Evolutionary conservation across 495 filamentous ascomycete species (phyloP).

Genomic region (Neurospora discreta): DNA sequence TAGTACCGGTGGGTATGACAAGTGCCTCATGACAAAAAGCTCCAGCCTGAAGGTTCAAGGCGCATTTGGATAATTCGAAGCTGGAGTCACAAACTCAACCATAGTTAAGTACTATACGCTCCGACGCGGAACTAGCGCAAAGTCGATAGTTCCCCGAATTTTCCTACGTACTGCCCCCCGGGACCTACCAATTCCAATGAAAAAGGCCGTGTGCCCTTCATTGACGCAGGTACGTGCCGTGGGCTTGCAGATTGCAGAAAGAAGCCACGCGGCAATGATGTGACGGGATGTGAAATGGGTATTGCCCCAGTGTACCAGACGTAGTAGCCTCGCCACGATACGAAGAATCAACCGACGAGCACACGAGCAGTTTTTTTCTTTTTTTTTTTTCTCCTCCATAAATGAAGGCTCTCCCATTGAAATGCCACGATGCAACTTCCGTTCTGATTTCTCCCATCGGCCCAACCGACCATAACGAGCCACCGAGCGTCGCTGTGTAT

Average conservation of each 20-base stretch:
- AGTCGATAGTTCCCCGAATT: background rate
- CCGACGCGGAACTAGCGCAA: background rate
- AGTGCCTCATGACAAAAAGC: background rate
- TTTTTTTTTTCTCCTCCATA: too few relatives aligned
- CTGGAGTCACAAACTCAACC: background rate
- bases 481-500: background rate
- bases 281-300: background rate
- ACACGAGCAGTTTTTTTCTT: background rate
- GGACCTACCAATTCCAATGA: background rate
- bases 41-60: background rate
- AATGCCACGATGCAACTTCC: background rate
- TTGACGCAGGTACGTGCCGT: background rate
- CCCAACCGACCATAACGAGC: background rate
- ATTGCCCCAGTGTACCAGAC: background rate
- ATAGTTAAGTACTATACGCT: background rate
- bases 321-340: background rate
- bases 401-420: background rate
- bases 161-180: background rate
- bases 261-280: background rate
- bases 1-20: background rate
- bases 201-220: background rate
- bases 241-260: background rate
- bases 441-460: background rate
- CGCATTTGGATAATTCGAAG: background rate
- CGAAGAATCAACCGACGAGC: background rate